Conservation (phyloP, 345 rosid genomes). For the Citrus unshiu region DNA sequence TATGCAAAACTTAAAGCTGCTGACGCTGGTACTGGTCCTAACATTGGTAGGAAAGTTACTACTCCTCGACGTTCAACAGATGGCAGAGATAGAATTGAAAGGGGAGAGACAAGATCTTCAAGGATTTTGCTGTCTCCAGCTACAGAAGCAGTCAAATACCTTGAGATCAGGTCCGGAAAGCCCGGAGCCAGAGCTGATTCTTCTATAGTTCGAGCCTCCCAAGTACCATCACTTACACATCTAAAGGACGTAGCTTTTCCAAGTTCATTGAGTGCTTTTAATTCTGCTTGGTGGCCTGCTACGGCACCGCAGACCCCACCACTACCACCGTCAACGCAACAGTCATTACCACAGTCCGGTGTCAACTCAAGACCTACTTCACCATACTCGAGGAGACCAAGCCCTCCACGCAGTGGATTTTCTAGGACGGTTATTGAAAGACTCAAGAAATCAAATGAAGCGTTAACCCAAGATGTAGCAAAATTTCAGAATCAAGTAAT, state of each 20-base stretch:
- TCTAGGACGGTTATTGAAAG: constrained; percentile 73
- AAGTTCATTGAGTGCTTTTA: constrained; percentile 64
- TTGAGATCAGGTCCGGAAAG: constrained; percentile 59
- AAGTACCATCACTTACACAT: constrained; percentile 59
- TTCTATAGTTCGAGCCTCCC: constrained; percentile 62
- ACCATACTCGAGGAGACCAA: constrained; percentile 60
- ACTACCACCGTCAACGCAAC: constrained; percentile 8
- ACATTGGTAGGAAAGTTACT: constrained; percentile 33
- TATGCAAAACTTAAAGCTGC: constrained; percentile 78
- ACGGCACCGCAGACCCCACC: constrained; percentile 13
- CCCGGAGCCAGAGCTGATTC: constrained; percentile 46
- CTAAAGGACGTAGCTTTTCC: constrained; percentile 77
- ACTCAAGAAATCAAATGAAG: constrained; percentile 80
- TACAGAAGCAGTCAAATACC: constrained; percentile 70
- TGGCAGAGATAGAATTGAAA: constrained; percentile 42
- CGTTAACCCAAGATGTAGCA: constrained; percentile 68
- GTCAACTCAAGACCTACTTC: constrained; percentile 53
- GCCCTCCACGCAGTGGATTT: constrained; percentile 72
- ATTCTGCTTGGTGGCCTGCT: constrained; percentile 57
- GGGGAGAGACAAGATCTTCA: constrained; percentile 48
- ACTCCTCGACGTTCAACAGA: constrained; percentile 49
- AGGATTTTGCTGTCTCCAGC: constrained; percentile 54
- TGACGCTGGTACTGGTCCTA: constrained; percentile 44
- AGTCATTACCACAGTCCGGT: constrained; percentile 35
- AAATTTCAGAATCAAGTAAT: constrained; percentile 73